Percentiles rank a stretch among this genome's conserved stretches.
Conservation (phyloP, 495 filamentous ascomycete genomes). For the Podospora didyma region DNA sequence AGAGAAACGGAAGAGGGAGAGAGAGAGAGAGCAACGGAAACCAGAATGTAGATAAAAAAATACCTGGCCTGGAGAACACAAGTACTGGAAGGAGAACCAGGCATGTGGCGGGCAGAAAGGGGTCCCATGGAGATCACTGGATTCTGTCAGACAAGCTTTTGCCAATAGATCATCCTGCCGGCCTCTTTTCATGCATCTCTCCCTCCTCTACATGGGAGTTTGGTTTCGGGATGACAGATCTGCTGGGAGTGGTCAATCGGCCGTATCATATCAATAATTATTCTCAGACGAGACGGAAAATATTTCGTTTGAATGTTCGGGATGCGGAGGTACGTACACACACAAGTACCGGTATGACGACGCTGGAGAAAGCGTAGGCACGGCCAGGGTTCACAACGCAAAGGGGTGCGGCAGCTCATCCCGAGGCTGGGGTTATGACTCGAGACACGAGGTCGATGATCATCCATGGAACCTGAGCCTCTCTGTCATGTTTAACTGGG, state of each 20-base stretch:
- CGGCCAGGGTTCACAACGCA: neutral
- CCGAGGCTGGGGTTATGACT: neutral
- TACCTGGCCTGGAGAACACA: neutral
- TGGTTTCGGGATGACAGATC: neutral
- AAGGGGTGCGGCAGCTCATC: neutral
- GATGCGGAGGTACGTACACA: neutral
- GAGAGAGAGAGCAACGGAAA: neutral
- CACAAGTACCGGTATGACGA: neutral
- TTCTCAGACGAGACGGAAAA: slow-evolving; percentile 1
- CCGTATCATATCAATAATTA: neutral
- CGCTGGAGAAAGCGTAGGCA: neutral
- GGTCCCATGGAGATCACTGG: slow-evolving; percentile 1
- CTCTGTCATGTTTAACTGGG: too few relatives aligned
- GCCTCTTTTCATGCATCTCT: neutral
- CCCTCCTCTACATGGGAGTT: neutral
- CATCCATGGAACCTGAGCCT: neutral
- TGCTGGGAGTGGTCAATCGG: neutral
- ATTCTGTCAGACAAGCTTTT: slow-evolving; percentile 10
- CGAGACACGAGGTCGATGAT: neutral
- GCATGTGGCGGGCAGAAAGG: too few relatives aligned
- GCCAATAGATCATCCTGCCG: slow-evolving; percentile 1
- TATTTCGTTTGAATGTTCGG: neutral
- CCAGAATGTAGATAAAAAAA: neutral
- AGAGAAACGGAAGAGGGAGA: neutral
- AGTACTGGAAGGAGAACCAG: neutral